These are phyloP conservation scores for Geotrichum restrictum DNA, from an alignment of 1,139 yeast genomes.

Conservation along the genomic window DNA sequence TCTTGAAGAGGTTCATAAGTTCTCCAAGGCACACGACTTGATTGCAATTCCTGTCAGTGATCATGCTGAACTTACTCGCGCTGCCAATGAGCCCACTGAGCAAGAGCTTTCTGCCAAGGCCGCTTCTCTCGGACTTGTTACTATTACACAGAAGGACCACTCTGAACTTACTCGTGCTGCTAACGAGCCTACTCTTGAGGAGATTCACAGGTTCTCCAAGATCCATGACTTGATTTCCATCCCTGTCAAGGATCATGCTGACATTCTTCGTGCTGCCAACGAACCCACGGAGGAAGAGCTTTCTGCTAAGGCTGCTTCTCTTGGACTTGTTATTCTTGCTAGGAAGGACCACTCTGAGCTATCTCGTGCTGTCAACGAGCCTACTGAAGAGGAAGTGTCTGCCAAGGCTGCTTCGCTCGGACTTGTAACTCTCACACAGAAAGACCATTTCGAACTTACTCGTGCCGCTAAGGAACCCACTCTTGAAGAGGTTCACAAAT, in stretches of 20 bases:
- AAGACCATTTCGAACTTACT: constrained; percentile 29
- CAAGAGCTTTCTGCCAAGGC: constrained; percentile 27
- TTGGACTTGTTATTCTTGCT: constrained; percentile 28
- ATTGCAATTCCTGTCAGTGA: constrained; percentile 27
- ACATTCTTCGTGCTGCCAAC: constrained; percentile 21
- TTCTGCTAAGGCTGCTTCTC: constrained; percentile 17
- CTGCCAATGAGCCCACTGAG: constrained; percentile 25
- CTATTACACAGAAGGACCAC: constrained; percentile 29
- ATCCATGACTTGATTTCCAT: constrained; percentile 33
- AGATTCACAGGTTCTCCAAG: constrained; percentile 35
- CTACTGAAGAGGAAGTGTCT: constrained; percentile 32
- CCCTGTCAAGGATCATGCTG: constrained; percentile 25
- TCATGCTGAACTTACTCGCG: constrained; percentile 16
- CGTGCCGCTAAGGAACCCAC: constrained; percentile 27
- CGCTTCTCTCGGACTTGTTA: constrained; percentile 39
- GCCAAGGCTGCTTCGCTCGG: constrained; percentile 27
- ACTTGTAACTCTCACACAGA: constrained; percentile 43
- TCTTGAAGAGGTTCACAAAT: constrained; percentile 23
- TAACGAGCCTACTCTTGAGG: constrained; percentile 25
- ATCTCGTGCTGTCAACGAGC: constrained; percentile 25
- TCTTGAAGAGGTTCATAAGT: constrained; percentile 34
- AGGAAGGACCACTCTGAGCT: constrained; percentile 24
- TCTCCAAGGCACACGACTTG: constrained; percentile 24
- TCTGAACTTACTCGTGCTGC: constrained; percentile 24
- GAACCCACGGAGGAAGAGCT: constrained; percentile 24